Percentiles rank a stretch among this genome's conserved stretches.
Evolutionary conservation across 2,329 filamentous ascomycete genomes (phyloP).

Genomic region (Pezicula rhizophila): DNA sequence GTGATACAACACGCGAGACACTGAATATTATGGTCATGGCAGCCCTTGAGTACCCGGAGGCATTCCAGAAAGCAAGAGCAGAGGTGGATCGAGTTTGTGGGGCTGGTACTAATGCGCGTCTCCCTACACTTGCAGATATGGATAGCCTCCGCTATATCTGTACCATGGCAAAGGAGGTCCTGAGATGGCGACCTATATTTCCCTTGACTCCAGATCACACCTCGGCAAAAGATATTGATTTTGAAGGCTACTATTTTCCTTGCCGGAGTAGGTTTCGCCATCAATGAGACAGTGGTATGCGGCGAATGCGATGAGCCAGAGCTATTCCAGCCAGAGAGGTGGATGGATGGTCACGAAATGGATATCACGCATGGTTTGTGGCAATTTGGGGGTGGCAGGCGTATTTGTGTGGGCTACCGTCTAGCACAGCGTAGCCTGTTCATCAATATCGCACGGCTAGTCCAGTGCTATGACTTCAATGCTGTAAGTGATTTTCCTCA

Average conservation of each 20-base stretch:
- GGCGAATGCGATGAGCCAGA: constrained; percentile 20
- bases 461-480: constrained; percentile 1
- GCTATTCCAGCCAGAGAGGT: constrained; percentile 27
- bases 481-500: neutral
- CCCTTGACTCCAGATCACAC: constrained; percentile 47
- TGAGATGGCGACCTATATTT: constrained; percentile 37
- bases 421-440: constrained; percentile 3
- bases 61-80: constrained; percentile 17
- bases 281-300: constrained; percentile 6
- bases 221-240: constrained; percentile 45
- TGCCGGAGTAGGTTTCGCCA: constrained; percentile 28
- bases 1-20: constrained; percentile 27
- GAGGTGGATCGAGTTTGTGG: constrained; percentile 23
- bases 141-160: constrained; percentile 36
- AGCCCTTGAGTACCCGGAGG: constrained; percentile 20
- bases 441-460: neutral
- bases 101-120: constrained; percentile 22
- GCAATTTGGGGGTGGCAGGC: constrained; percentile 2
- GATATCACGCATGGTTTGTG: neutral
- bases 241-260: constrained; percentile 28
- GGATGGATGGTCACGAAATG: constrained; percentile 16
- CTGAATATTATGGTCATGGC: constrained; percentile 31
- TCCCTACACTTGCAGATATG: constrained; percentile 38
- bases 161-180: constrained; percentile 37
- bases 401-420: constrained; percentile 2